A percentile compares a stretch with the other conserved stretches of the same genome.
Evolutionary conservation across 352 stramenopile species (phyloP).

Genomic region (Globisporangium irregulare): DNA sequence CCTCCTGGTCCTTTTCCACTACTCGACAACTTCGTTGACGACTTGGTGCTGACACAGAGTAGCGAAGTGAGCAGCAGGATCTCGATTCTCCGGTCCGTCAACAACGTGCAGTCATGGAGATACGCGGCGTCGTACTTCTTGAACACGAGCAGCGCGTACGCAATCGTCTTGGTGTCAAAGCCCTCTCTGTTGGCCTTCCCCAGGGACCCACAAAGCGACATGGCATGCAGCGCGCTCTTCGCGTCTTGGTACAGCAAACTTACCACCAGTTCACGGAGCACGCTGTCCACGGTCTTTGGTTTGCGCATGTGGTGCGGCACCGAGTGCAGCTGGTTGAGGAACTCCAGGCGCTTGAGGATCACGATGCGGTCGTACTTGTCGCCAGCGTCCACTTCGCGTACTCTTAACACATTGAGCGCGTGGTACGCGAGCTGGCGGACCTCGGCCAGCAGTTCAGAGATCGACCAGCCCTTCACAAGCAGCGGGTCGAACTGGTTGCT

Average conservation of each 20-base stretch:
- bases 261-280: slow-evolving; percentile 49
- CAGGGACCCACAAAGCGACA: slow-evolving; percentile 16
- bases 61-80: slow-evolving; percentile 58
- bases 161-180: slow-evolving; percentile 42
- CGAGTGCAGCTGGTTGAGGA: slow-evolving; percentile 33
- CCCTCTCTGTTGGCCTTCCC: slow-evolving; percentile 39
- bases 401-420: slow-evolving; percentile 35
- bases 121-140: slow-evolving; percentile 46
- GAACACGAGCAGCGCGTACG: slow-evolving; percentile 51
- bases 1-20: neutral
- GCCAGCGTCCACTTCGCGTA: slow-evolving; percentile 37
- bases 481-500: slow-evolving; percentile 61
- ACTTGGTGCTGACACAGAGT: slow-evolving; percentile 29
- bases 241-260: slow-evolving; percentile 35
- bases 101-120: slow-evolving; percentile 23
- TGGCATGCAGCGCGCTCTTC: slow-evolving; percentile 31
- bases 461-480: slow-evolving; percentile 28
- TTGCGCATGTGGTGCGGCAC: slow-evolving; percentile 28
- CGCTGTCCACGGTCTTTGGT: slow-evolving; percentile 30
- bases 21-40: neutral
- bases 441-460: slow-evolving; percentile 36
- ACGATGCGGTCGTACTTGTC: slow-evolving; percentile 20
- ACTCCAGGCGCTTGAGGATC: slow-evolving; percentile 23
- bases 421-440: slow-evolving; percentile 50
- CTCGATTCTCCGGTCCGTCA: slow-evolving; percentile 44